Base-by-base conservation (phyloP, 495 filamentous ascomycete genomes). In the Talaromyces stipitatus region DNA sequence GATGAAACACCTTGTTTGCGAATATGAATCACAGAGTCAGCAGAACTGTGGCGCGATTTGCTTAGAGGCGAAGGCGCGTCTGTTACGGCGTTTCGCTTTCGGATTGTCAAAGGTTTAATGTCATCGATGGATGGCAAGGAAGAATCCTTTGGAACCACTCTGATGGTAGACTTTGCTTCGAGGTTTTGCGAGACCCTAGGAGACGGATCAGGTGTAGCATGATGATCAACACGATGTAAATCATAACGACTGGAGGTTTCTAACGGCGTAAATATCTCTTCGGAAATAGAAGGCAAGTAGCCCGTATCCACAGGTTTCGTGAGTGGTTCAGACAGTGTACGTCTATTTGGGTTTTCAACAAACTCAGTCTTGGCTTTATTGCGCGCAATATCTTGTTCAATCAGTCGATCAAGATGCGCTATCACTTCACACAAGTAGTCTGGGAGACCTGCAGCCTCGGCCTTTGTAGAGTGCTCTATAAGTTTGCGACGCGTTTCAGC, bases 381-480 rank as follows among this genome's bases (percentile, higher is more conserved):
- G 54, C 54, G 54, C 11, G 54, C 54, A 4, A 55, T 45, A n/a
- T 74, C 73, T 32, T 80, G 73, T 54, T 81, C 73, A 62, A 85
- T 83, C 51, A 86, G 68, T n/a, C 78, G 71, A 63, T 87, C 84
- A 26, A 87, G 70, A 54, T 86, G 79, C 1, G 74, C 72, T 38
- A 88, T 82, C 2, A 88, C 78, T 29, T 81, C 78, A 18, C 79
- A 75, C 26, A 88, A 66, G 57, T 80, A 80, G 0, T 63, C 71
- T 2, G 75, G 72, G 20, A 75, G 62, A 10, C 70, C 67, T 8
- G 73, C 64, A 5, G 64, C 67, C 16, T 72, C 67, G 30, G 67
- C 72, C 11, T 64, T 62, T 11, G 62, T 72, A 10, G 74, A 70
- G 47, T 77, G 72, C 50, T 80, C 72, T 14, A 79, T 72, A 16